phyloP scores from a whole-genome alignment of 352 stramenopile species.

The Phytophthora ramorum region DNA sequence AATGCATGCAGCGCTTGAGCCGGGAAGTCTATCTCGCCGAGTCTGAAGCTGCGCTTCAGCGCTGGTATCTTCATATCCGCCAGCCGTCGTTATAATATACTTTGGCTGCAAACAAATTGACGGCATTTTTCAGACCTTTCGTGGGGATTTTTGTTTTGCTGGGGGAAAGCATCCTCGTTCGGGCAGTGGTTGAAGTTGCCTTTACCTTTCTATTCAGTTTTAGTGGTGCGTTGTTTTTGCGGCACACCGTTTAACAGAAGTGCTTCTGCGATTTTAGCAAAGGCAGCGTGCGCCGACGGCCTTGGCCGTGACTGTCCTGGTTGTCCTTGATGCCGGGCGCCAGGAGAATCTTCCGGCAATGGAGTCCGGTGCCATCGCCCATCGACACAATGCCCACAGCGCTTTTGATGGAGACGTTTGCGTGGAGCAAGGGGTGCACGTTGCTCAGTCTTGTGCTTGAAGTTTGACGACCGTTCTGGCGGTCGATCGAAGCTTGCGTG shows the following conservation, averaged over 20 bases:
- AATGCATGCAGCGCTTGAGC: background rate
- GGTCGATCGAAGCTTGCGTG: constrained; percentile 28
- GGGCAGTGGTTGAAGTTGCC: constrained; percentile 31
- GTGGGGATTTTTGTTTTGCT: too few species aligned
- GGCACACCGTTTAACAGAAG: background rate
- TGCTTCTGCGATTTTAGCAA: background rate
- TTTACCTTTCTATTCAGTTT: background rate
- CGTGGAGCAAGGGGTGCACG: background rate
- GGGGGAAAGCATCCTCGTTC: constrained; percentile 3
- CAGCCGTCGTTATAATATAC: background rate
- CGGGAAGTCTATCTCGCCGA: constrained; percentile 2
- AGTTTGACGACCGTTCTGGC: constrained; percentile 25
- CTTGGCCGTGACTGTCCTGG: background rate
- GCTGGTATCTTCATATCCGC: background rate
- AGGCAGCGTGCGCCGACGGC: too few species aligned
- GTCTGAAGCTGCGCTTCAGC: constrained; percentile 11
- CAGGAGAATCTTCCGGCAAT: too few species aligned
- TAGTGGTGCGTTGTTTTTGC: constrained; percentile 26
- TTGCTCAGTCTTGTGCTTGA: constrained; percentile 18
- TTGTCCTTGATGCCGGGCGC: background rate
- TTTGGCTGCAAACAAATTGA: too few species aligned
- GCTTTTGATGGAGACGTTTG: too few species aligned
- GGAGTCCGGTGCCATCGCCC: too few species aligned
- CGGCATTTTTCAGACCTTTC: too few species aligned
- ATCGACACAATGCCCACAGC: too few species aligned